Conservation (phyloP, 148 eudicot genomes). For the Polygonum maritimum region DNA sequence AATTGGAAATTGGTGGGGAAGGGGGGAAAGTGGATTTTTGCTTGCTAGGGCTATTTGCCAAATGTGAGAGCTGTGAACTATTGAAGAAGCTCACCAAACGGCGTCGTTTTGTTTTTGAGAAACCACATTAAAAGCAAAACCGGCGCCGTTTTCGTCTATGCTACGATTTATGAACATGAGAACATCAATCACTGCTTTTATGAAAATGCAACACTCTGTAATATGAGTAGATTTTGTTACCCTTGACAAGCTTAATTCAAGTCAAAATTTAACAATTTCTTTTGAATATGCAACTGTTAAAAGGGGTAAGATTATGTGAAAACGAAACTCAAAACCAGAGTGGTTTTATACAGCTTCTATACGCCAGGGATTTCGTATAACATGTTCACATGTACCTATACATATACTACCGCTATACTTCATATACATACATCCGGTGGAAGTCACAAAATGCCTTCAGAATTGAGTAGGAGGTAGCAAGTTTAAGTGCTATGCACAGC, state of each 20-base stretch:
- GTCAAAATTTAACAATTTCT: too few species aligned
- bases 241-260: too few species aligned
- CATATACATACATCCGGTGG: background rate
- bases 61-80: background rate
- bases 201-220: too few species aligned
- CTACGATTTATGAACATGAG: background rate
- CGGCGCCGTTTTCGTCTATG: background rate
- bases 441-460: background rate
- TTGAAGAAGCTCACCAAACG: background rate
- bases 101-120: background rate
- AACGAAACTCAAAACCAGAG: too few species aligned
- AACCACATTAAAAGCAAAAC: background rate
- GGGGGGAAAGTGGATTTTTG: too few species aligned
- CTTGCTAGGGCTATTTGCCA: background rate
- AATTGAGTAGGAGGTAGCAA: background rate
- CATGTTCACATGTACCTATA: background rate
- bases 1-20: background rate
- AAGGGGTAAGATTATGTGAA: too few species aligned
- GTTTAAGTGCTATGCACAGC: slow-evolving; percentile 26
- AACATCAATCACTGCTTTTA: background rate
- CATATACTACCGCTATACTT: background rate
- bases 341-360: too few species aligned
- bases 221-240: too few species aligned
- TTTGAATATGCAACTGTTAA: too few species aligned
- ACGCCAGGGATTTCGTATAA: too few species aligned